Evolutionary conservation across 2,329 filamentous ascomycete species (phyloP).

Genomic region (Colletotrichum brevisporum): DNA sequence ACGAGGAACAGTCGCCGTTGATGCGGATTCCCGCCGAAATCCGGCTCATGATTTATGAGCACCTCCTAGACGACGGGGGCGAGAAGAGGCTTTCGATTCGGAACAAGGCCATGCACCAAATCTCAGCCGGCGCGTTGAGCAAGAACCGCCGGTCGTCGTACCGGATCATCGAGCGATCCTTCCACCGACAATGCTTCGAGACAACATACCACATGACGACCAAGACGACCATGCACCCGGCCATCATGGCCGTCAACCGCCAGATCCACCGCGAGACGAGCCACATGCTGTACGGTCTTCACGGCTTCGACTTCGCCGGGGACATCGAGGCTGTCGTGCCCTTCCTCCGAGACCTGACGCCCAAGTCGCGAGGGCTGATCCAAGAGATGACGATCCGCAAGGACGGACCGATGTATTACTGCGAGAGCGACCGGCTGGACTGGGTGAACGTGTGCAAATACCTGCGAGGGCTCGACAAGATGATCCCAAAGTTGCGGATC

Average conservation of each 20-base stretch:
- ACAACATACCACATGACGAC: slow-evolving; percentile 70
- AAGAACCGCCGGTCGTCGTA: slow-evolving; percentile 53
- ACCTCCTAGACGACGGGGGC: slow-evolving; percentile 59
- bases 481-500: slow-evolving; percentile 62
- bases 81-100: slow-evolving; percentile 56
- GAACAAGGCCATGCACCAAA: slow-evolving; percentile 50
- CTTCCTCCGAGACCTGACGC: slow-evolving; percentile 71
- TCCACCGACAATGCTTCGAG: slow-evolving; percentile 57
- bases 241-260: slow-evolving; percentile 62
- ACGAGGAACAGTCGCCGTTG: slow-evolving; percentile 30
- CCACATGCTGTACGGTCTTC: slow-evolving; percentile 67
- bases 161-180: slow-evolving; percentile 55
- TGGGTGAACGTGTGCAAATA: slow-evolving; percentile 68
- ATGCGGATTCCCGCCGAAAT: slow-evolving; percentile 57
- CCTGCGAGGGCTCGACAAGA: slow-evolving; percentile 50
- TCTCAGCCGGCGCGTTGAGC: slow-evolving; percentile 11
- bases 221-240: slow-evolving; percentile 56
- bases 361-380: slow-evolving; percentile 61
- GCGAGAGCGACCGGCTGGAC: slow-evolving; percentile 58
- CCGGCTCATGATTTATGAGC: slow-evolving; percentile 59
- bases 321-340: slow-evolving; percentile 73
- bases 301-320: slow-evolving; percentile 72
- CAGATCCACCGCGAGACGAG: slow-evolving; percentile 69
- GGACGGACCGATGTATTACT: slow-evolving; percentile 67
- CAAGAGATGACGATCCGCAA: slow-evolving; percentile 68